A percentile compares a stretch with the other conserved stretches of the same genome.
Conservation (phyloP, 352 stramenopile genomes). For the Pythium sukuiense region DNA sequence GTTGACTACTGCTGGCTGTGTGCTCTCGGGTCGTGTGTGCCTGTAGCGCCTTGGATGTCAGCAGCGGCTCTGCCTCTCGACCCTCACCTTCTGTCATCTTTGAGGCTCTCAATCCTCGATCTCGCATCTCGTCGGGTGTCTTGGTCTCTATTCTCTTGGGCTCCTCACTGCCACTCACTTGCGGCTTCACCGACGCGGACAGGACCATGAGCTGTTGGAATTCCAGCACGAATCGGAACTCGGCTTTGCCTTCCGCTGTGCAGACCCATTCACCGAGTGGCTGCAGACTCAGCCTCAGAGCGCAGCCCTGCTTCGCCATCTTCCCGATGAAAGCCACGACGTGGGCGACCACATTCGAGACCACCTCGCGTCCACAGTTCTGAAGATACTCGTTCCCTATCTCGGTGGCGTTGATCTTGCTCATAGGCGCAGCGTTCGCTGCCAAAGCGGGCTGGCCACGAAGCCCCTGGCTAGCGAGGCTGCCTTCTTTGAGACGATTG, state of each 20-base stretch:
- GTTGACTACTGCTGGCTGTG: neutral
- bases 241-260: conserved; percentile 24
- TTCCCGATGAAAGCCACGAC: conserved; percentile 42
- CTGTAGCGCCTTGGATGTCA: conserved; percentile 5
- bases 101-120: neutral
- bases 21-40: conserved; percentile 10
- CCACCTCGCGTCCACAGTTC: conserved; percentile 45
- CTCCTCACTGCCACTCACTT: conserved; percentile 1
- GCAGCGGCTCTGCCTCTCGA: neutral
- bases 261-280: conserved; percentile 63
- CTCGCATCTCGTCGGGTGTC: conserved; percentile 15
- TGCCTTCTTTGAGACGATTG: conserved; percentile 41
- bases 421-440: conserved; percentile 22
- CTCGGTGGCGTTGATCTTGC: conserved; percentile 27
- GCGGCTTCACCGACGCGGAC: neutral
- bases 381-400: conserved; percentile 37
- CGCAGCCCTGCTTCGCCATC: conserved; percentile 41
- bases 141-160: conserved; percentile 5
- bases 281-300: conserved; percentile 37
- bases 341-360: conserved; percentile 38
- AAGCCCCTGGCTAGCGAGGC: conserved; percentile 22
- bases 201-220: conserved; percentile 35
- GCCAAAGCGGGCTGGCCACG: conserved; percentile 29
- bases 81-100: neutral
- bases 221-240: conserved; percentile 41